Evolutionary conservation across 2,329 filamentous ascomycete species (phyloP).

Genomic region (Neofusicoccum kwambonambiense): DNA sequence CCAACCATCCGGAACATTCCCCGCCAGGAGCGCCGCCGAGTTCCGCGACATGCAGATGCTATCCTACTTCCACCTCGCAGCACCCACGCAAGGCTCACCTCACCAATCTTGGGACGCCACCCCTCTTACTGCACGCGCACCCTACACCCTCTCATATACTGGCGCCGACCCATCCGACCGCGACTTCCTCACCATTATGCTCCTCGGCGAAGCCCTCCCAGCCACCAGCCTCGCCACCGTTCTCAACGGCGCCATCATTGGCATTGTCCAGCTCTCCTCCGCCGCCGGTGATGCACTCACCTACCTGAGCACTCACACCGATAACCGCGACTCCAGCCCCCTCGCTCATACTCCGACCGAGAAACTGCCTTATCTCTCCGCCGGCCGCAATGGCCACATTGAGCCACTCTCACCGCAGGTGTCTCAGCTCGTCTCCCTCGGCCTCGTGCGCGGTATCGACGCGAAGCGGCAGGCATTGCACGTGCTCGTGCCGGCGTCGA

Average conservation of each 20-base stretch:
- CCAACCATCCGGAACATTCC: constrained; percentile 34
- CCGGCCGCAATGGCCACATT: constrained; percentile 45
- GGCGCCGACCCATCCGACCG: constrained; percentile 47
- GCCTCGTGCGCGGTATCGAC: constrained; percentile 70
- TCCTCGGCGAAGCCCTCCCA: constrained; percentile 64
- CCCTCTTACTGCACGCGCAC: constrained; percentile 57
- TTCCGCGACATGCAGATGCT: constrained; percentile 73
- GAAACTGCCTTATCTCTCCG: constrained; percentile 61
- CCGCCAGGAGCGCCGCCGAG: constrained; percentile 62
- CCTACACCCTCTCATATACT: constrained; percentile 63
- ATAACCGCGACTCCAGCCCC: constrained; percentile 25
- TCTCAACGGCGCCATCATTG: constrained; percentile 69
- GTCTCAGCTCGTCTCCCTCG: constrained; percentile 62
- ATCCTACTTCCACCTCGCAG: constrained; percentile 68
- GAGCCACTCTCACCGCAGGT: constrained; percentile 57
- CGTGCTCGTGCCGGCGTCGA: constrained; percentile 61
- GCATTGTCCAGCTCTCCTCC: constrained; percentile 49
- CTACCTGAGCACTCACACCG: constrained; percentile 23
- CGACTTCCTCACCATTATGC: constrained; percentile 62
- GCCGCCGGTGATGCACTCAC: constrained; percentile 49
- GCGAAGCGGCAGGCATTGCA: constrained; percentile 54
- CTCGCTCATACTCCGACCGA: constrained; percentile 42
- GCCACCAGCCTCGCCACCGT: constrained; percentile 60
- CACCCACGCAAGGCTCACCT: constrained; percentile 21
- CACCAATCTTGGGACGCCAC: constrained; percentile 49